These are phyloP conservation scores for Phalaenopsis hybrid DNA, from an alignment of 116 monocot species.

Conservation along the genomic window DNA sequence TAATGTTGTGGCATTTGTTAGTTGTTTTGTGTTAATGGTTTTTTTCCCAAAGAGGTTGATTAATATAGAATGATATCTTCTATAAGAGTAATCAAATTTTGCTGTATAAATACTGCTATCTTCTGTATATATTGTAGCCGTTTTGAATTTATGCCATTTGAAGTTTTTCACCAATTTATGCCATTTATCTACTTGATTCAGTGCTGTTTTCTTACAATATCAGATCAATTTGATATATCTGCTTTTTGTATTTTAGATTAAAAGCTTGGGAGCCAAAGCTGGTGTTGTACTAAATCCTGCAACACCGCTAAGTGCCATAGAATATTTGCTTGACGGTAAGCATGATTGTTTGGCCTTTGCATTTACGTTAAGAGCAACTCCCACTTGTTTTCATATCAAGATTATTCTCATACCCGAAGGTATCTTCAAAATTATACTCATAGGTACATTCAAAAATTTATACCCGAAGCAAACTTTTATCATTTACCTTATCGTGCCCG, in stretches of 20 bases:
- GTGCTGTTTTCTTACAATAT: neutral
- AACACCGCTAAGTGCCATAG: constrained; percentile 76
- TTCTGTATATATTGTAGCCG: neutral
- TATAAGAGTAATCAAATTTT: neutral
- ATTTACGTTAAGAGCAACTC: neutral
- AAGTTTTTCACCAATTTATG: neutral
- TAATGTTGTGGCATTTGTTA: neutral
- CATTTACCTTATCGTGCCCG: too few relatives aligned
- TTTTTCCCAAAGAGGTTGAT: neutral
- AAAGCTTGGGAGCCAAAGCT: constrained; percentile 92
- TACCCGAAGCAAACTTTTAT: too few relatives aligned
- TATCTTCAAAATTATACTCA: too few relatives aligned
- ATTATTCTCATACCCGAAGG: too few relatives aligned
- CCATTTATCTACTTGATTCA: neutral
- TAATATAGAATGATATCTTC: neutral
- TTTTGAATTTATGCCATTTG: neutral
- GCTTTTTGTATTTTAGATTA: constrained; percentile 25
- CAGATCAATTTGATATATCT: neutral
- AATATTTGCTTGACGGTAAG: constrained; percentile 96
- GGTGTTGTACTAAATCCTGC: constrained; percentile 96
- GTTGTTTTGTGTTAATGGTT: neutral
- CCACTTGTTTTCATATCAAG: neutral
- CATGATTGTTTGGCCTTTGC: constrained; percentile 1
- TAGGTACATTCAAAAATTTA: too few relatives aligned
- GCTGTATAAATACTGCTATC: neutral